Percentiles rank a stretch among this genome's conserved stretches.
Evolutionary conservation across 768 basidiomycete genomes (phyloP).

Genomic region (Amanita thiersii): DNA sequence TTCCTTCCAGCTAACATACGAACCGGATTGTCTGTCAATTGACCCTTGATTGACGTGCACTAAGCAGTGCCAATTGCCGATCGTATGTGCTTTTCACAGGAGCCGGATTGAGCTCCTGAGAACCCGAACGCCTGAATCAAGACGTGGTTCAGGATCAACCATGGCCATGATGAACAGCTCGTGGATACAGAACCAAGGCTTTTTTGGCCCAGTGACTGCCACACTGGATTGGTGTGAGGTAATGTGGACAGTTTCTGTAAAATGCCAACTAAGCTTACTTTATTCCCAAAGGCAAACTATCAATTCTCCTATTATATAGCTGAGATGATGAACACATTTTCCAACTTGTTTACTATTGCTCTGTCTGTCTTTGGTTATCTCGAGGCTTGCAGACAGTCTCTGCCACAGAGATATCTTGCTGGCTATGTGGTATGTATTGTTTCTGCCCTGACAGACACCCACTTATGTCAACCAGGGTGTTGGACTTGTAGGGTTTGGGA

Average conservation of each 20-base stretch:
- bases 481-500: conserved; percentile 65
- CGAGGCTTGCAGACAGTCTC: conserved; percentile 20
- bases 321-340: conserved; percentile 69
- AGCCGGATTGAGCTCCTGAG: too few relatives aligned
- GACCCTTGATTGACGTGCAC: too few relatives aligned
- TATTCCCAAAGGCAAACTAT: conserved; percentile 52
- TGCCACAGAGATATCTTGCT: conserved; percentile 33
- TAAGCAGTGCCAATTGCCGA: too few relatives aligned
- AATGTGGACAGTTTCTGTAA: conserved; percentile 10
- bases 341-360: conserved; percentile 54
- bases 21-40: too few relatives aligned
- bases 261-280: neutral
- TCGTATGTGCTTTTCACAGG: too few relatives aligned
- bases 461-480: conserved; percentile 39
- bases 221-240: conserved; percentile 75
- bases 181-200: conserved; percentile 29
- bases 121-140: neutral
- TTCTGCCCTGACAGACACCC: neutral
- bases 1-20: neutral
- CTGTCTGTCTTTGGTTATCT: conserved; percentile 44
- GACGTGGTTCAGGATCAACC: conserved; percentile 6
- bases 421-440: conserved; percentile 30
- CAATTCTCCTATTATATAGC: conserved; percentile 73
- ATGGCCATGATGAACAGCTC: conserved; percentile 26
- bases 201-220: conserved; percentile 60